Evolutionary conservation across 140 eudicot genomes (phyloP).

Genomic region (Senecio squalidus): DNA sequence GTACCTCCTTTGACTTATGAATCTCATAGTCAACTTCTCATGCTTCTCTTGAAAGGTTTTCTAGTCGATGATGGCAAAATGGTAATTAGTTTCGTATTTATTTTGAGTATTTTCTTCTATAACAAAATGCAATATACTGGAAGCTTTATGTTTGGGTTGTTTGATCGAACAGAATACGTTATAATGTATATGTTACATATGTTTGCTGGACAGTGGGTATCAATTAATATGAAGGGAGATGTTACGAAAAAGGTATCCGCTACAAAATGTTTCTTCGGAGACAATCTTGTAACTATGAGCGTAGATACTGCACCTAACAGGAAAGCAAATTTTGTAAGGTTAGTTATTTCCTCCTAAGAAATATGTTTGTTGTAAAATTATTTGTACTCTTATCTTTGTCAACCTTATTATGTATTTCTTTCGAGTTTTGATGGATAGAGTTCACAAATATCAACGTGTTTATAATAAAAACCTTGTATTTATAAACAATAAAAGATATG

Average conservation of each 20-base stretch:
- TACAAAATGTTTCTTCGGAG: conserved; percentile 10
- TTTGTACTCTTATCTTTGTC: too few relatives aligned
- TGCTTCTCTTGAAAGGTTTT: conserved; percentile 17
- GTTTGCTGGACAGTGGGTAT: conserved; percentile 14
- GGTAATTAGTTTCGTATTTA: not conserved
- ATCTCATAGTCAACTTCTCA: conserved; percentile 7
- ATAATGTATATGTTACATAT: not conserved
- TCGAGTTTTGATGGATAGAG: too few relatives aligned
- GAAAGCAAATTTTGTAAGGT: conserved; percentile 2
- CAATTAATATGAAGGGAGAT: conserved; percentile 13
- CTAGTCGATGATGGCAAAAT: conserved; percentile 11
- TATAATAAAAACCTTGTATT: too few relatives aligned
- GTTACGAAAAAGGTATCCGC: not conserved
- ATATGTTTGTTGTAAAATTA: too few relatives aligned
- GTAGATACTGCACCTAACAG: not conserved
- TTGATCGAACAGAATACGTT: too few relatives aligned
- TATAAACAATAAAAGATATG: not conserved
- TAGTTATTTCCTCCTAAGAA: not conserved
- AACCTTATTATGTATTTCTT: too few relatives aligned
- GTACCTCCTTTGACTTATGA: not conserved
- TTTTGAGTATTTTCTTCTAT: too few relatives aligned
- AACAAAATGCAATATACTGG: too few relatives aligned
- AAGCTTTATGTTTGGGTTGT: too few relatives aligned
- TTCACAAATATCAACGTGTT: too few relatives aligned
- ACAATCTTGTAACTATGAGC: conserved; percentile 8